Conservation (phyloP, 2,329 filamentous ascomycete species). For the Neurospora sp. region DNA sequence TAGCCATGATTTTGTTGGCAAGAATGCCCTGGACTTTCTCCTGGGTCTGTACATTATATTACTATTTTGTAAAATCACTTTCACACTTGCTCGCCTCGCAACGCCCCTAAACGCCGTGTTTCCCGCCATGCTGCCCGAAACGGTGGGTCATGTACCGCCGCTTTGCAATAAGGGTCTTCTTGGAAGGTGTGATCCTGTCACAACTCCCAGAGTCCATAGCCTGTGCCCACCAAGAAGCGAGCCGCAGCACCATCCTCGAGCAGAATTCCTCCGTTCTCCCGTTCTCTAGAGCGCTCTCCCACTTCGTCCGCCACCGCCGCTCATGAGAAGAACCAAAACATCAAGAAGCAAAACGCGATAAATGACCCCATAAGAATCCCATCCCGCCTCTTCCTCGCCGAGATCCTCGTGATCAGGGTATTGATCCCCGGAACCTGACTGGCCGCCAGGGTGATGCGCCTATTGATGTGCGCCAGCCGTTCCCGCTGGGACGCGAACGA, state of each 20-base stretch:
- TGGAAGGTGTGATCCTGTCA: background rate
- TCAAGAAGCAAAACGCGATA: slow-evolving; percentile 82
- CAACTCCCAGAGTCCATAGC: background rate
- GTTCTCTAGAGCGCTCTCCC: background rate
- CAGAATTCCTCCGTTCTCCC: background rate
- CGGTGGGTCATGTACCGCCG: background rate
- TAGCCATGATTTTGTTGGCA: background rate
- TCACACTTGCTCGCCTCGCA: background rate
- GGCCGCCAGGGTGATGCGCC: slow-evolving; percentile 79
- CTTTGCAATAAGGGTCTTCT: background rate
- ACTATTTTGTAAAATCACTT: background rate
- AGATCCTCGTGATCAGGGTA: slow-evolving; percentile 82
- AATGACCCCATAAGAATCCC: slow-evolving; percentile 87
- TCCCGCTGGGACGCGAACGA: slow-evolving; percentile 81
- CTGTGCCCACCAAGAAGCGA: background rate
- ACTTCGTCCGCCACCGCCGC: background rate
- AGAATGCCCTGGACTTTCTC: background rate
- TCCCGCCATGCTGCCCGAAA: slow-evolving; percentile 2
- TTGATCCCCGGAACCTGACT: slow-evolving; percentile 91
- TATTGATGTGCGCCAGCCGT: slow-evolving; percentile 77
- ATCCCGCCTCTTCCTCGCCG: slow-evolving; percentile 87
- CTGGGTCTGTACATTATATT: background rate
- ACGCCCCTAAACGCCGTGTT: slow-evolving; percentile 4
- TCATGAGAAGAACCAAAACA: slow-evolving; percentile 70
- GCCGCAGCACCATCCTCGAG: background rate